Conservation (phyloP, 805 yeast genomes). For the Ogataea wickerhamii region DNA sequence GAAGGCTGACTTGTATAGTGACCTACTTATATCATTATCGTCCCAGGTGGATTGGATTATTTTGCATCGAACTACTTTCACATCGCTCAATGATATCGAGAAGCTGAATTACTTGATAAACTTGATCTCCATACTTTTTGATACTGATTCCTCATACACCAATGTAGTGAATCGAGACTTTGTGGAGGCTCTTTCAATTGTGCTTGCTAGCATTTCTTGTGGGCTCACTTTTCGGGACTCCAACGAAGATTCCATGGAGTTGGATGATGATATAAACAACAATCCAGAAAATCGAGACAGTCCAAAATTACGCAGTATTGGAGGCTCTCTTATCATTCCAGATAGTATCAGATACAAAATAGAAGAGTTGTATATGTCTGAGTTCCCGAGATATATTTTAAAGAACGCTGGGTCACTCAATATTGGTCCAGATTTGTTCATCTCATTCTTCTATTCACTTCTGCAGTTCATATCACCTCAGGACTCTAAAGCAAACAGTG, state of each 20-base stretch:
- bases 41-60: slow-evolving; percentile 13
- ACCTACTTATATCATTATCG: slow-evolving; percentile 1
- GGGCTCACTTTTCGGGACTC: slow-evolving; percentile 15
- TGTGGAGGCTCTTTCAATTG: slow-evolving; percentile 16
- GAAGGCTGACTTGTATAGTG: not conserved
- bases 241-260: slow-evolving; percentile 5
- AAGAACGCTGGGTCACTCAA: slow-evolving; percentile 7
- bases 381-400: slow-evolving; percentile 12
- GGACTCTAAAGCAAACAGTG: slow-evolving; percentile 2
- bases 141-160: slow-evolving; percentile 3
- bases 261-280: slow-evolving; percentile 1
- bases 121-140: slow-evolving; percentile 10
- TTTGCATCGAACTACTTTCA: slow-evolving; percentile 2
- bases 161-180: slow-evolving; percentile 7
- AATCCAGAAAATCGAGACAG: not conserved
- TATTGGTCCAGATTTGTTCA: slow-evolving; percentile 12
- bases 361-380: slow-evolving; percentile 14
- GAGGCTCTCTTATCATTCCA: slow-evolving; percentile 5
- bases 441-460: slow-evolving; percentile 18
- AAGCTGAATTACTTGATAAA: slow-evolving; percentile 15
- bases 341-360: slow-evolving; percentile 4
- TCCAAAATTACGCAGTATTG: not conserved
- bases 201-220: slow-evolving; percentile 15
- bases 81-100: slow-evolving; percentile 1
- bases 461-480: slow-evolving; percentile 18